Evolutionary conservation across 2,329 filamentous ascomycete genomes (phyloP), one percentile per base, ranked within the genome.

Genomic region (Chlorencoelia australis): DNA sequence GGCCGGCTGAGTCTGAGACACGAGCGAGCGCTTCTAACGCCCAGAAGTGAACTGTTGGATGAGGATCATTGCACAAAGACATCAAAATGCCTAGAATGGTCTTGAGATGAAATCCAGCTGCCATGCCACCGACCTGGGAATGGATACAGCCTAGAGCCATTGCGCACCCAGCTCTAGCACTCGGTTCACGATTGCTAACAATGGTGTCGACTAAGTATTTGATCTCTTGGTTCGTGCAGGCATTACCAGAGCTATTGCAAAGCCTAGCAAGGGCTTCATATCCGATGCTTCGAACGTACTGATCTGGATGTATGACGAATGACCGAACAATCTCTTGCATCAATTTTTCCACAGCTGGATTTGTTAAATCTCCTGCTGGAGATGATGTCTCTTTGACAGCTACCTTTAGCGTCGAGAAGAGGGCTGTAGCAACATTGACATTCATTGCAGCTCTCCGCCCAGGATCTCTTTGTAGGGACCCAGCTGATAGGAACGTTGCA

Each of bases 71-170:
- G 58, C 87, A 89, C 7, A 98, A 70, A 6, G 91, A 96, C 82
- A 96, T 94, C n/a, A 98, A 66, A 25, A 98, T 93, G 13, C 89
- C 83, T n/a, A 95, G 73, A 33, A 98, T 95, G 2, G 87, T 95
- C 64, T 96, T 96, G 33, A 98, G 69, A 57, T 98, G 91, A 51
- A 91, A 87, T 3, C 88, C 87, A 37, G 91, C 91, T 35, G 91
- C 91, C 88, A 98, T 96, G 39, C 91, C 89, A 39, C 91, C 93
- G 21, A 98, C 83, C 57, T 94, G 87, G 13, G 86, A 83, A 61
- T 98, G 88, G 34, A 98, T 96, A 39, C 82, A 83, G 7, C 91
- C 91, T 19, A 98, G 65, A 9, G 91, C 87, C 66, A 93, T 85
- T 11, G 93, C 91, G 60, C 89, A 98, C 8, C 91, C 91, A 29